Base-by-base conservation (phyloP, 805 yeast species). In the Candida michaelii region DNA sequence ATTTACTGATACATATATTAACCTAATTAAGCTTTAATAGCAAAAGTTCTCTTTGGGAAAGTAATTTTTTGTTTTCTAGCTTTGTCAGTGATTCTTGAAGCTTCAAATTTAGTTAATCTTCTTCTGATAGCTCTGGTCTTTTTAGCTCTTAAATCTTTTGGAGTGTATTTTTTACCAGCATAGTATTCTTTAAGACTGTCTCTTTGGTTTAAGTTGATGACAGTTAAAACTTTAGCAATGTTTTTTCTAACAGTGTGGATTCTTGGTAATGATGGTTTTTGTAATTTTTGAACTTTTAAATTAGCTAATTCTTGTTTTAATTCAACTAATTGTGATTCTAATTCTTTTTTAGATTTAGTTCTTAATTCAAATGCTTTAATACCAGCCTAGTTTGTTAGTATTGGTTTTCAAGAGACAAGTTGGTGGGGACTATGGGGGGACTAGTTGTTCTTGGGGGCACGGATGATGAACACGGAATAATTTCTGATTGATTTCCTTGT, bases 51-150 rank as follows among this genome's bases (percentile, higher is more conserved):
- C 79, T 85, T 90, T 73, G 99, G 98, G 96, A 84, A 89, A 76
- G 97, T 96, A 66, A 82, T 80, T 67, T 81, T 81, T 77, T 80
- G 83, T 90, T 93, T 93, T 76, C 80, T 81, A 71, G 90, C 89
- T 82, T 86, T 89, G 62, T 76, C 85, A 66, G 98, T 91, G 71
- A 76, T 74, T 71, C 77, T 76, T 63, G 80, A 66, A 71, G 87
- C 83, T 80, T 93, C 97, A 74, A 74, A 73, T 69, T 85, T 79
- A 74, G 97, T 82, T 70, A 93, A 82, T 70, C 83, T 82, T 83
- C 98, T 87, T 87, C 99, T 91, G 77, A 91, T 77, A 74, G 99
- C 98, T 85, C 98, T 91, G 77, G 99, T 93, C 86, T 93, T 88
- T 91, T 93, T 93, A 64, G 89, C 96, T 81, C 98, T 91, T 79